Base-by-base conservation (phyloP, 495 filamentous ascomycete genomes). In the Parathielavia appendiculata region DNA sequence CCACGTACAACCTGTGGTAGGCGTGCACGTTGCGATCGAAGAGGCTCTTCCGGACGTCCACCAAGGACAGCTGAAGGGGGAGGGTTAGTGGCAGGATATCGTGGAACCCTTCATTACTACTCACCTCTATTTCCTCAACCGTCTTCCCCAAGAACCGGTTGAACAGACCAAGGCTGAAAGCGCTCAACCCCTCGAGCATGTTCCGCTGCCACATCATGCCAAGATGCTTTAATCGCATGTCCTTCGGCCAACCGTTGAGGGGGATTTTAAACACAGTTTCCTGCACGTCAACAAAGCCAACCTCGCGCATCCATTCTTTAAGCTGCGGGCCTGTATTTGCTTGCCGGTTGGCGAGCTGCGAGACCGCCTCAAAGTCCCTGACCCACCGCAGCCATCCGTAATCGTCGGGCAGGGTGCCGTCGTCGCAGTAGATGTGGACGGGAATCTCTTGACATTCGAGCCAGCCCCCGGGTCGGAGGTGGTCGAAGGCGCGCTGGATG, bases 361-460 rank as follows among this genome's bases (percentile, higher is more conserved):
- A 76, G 0, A 79, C 77, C 5, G 74, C 71, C 41, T 75, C 66
- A 26, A 82, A 72, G 2, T 83, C 63, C 13, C 75, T 67, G 32
- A 75, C 69, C 81, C 83, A 87, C 52, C 79, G 75, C 26, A 76
- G 71, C 26, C 82, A 71, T 5, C 71, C 72, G 44, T 56, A 70
- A 56, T 70, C 65, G 5, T 53, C 46, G 1, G 68, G 58, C 72
- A 88, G 78, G 5, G 81, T 83, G 11, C 71, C 79, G 57, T 88
- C 85, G 60, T 89, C 85, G 61, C 81, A 85, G 53, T 69, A 66
- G 5, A 78, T 77, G n/a, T 73, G 74, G n/a, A 72, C 73, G 53
- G 81, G 76, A 26, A 83, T 60, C 58, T 89, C 86, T 58, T 87
- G 82, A 56, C 78, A 78, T 68, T 88, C 85, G 44, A 87, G 69